phyloP scores from a whole-genome alignment of 2,329 filamentous ascomycete genomes.

The Fusarium floridanum region DNA sequence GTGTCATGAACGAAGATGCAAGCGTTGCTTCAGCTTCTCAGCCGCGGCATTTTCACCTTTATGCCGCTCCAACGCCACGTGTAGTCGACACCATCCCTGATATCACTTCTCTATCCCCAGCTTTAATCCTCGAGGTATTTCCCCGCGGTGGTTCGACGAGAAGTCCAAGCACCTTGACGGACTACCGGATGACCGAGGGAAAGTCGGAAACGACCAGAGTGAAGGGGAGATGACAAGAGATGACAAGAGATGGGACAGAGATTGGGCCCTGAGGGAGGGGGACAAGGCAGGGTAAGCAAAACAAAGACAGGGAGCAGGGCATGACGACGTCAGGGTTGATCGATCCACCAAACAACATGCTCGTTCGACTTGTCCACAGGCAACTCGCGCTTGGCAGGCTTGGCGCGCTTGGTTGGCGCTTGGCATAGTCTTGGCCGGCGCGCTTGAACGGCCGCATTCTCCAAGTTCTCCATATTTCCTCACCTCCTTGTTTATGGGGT shows the following conservation, averaged over 20 bases:
- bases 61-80: not conserved
- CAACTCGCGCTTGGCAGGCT: constrained; percentile 18
- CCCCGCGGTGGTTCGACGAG: not conserved
- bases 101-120: not conserved
- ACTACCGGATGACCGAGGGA: constrained; percentile 5
- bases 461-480: constrained; percentile 19
- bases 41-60: constrained; percentile 2
- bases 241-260: constrained; percentile 10
- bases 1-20: not conserved
- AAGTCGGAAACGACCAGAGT: not conserved
- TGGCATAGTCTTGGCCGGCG: constrained; percentile 28
- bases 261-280: not conserved
- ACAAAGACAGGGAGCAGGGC: not conserved
- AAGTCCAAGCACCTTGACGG: not conserved
- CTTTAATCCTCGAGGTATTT: not conserved
- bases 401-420: constrained; percentile 23
- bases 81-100: not conserved
- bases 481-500: constrained; percentile 11
- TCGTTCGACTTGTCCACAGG: constrained; percentile 15
- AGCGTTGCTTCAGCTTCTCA: constrained; percentile 2
- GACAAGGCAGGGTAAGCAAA: not conserved
- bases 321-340: constrained; percentile 20
- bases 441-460: constrained; percentile 23
- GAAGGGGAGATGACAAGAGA: not conserved
- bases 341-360: constrained; percentile 10